These are phyloP conservation scores for Acacia concinna DNA, from an alignment of 331 rosid species.

Conservation along the genomic window DNA sequence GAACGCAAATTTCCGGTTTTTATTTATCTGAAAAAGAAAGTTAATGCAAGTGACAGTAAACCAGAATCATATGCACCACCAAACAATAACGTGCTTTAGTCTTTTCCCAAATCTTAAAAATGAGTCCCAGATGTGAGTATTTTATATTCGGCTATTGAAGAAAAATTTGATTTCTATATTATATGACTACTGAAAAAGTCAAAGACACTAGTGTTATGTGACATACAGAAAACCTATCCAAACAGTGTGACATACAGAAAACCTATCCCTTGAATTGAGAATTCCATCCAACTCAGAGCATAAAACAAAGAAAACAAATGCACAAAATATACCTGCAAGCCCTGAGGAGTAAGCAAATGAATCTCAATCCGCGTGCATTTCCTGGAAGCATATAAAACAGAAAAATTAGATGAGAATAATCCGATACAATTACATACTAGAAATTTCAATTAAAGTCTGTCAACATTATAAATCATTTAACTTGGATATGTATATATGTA, in stretches of 20 bases:
- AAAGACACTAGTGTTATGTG: background rate
- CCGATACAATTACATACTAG: background rate
- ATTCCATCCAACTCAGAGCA: background rate
- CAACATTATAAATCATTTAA: background rate
- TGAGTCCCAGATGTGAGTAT: too few species aligned
- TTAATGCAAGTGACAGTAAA: background rate
- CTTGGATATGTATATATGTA: background rate
- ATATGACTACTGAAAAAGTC: background rate
- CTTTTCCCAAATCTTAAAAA: background rate
- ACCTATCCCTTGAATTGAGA: background rate
- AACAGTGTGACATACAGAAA: too few species aligned
- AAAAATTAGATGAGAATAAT: background rate
- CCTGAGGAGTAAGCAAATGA: constrained; percentile 85
- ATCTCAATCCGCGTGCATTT: constrained; percentile 97
- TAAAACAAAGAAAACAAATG: background rate
- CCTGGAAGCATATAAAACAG: constrained; percentile 42
- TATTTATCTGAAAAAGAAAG: background rate
- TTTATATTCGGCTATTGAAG: background rate
- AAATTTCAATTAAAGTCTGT: background rate
- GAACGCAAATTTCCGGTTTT: background rate
- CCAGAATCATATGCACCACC: background rate
- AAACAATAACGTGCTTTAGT: background rate
- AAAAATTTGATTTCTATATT: background rate
- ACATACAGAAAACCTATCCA: too few species aligned
- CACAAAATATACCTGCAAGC: constrained; percentile 66